Conservation (phyloP, 192 early-diverging fungal species). For the Coemansia pectinata region DNA sequence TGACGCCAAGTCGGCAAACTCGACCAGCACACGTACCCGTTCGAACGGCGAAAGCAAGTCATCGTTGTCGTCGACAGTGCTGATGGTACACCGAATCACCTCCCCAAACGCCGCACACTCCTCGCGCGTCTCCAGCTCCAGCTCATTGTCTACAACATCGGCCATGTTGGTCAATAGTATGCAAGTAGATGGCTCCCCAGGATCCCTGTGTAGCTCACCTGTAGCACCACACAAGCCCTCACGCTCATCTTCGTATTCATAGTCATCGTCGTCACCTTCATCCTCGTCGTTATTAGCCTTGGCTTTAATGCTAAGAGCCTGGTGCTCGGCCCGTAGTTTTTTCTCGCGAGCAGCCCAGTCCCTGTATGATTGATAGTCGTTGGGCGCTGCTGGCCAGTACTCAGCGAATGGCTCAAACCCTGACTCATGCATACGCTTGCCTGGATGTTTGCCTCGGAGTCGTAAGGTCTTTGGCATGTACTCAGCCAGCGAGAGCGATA, state of each 20-base stretch:
- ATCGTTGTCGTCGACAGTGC: slow-evolving; percentile 1
- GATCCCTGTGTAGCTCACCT: background rate
- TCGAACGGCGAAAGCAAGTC: slow-evolving; percentile 12
- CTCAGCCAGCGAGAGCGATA: slow-evolving; percentile 23
- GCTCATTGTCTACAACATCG: slow-evolving; percentile 29
- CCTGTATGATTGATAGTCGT: slow-evolving; percentile 37
- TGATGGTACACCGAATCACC: slow-evolving; percentile 20
- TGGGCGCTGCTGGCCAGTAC: slow-evolving; percentile 41
- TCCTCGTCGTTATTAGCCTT: background rate
- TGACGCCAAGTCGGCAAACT: slow-evolving; percentile 31
- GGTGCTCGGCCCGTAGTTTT: background rate
- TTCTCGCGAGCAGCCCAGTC: slow-evolving; percentile 24
- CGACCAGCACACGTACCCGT: slow-evolving; percentile 27
- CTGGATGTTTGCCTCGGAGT: background rate
- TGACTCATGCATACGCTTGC: background rate
- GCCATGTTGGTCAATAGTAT: slow-evolving; percentile 42
- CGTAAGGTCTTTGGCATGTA: slow-evolving; percentile 19
- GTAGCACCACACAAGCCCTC: background rate
- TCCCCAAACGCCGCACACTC: slow-evolving; percentile 41
- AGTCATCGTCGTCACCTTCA: background rate
- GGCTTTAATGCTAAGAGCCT: background rate
- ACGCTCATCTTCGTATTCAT: background rate
- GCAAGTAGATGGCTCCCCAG: slow-evolving; percentile 21
- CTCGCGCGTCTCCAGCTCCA: slow-evolving; percentile 34
- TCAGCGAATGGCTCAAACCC: slow-evolving; percentile 36